Evolutionary conservation across 2,329 filamentous ascomycete genomes (phyloP).

Genomic region (Aspergillus sp.): DNA sequence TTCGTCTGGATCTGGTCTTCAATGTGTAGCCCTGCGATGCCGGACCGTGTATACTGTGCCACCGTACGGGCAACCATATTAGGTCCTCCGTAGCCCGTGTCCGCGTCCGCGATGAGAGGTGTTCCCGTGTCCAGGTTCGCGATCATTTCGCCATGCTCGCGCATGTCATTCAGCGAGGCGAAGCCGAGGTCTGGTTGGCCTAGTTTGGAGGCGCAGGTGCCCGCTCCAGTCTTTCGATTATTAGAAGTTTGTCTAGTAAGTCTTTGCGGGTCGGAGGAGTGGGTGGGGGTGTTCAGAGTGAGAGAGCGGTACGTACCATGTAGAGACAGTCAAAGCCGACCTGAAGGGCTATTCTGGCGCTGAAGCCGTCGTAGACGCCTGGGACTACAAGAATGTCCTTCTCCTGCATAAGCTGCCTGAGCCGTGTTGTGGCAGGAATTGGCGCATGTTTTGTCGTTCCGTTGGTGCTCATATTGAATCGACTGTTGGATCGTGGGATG

Average conservation of each 20-base stretch:
- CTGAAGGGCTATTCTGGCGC: background rate
- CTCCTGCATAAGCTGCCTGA: background rate
- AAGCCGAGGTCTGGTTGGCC: slow-evolving; percentile 65
- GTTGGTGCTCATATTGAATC: background rate
- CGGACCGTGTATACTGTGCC: slow-evolving; percentile 50
- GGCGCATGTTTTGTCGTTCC: background rate
- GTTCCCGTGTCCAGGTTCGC: slow-evolving; percentile 56
- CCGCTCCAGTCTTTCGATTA: slow-evolving; percentile 57
- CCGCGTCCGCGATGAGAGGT: slow-evolving; percentile 60
- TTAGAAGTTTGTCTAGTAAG: no score
- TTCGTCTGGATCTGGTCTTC: slow-evolving; percentile 55
- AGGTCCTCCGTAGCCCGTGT: slow-evolving; percentile 54
- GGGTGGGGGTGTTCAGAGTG: no score
- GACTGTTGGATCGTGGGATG: background rate
- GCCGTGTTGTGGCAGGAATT: background rate
- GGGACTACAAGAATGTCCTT: background rate
- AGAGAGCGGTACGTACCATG: background rate
- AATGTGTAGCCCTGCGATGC: slow-evolving; percentile 57
- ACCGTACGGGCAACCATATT: slow-evolving; percentile 50
- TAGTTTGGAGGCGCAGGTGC: slow-evolving; percentile 60
- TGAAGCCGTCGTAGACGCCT: slow-evolving; percentile 6
- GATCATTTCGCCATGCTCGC: slow-evolving; percentile 63
- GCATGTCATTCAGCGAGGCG: slow-evolving; percentile 63
- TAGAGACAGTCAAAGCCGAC: slow-evolving; percentile 3
- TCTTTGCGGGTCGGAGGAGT: background rate